phyloP scores from a whole-genome alignment of 1,284 basidiomycete genomes.

The Puccinia brachypodii region DNA sequence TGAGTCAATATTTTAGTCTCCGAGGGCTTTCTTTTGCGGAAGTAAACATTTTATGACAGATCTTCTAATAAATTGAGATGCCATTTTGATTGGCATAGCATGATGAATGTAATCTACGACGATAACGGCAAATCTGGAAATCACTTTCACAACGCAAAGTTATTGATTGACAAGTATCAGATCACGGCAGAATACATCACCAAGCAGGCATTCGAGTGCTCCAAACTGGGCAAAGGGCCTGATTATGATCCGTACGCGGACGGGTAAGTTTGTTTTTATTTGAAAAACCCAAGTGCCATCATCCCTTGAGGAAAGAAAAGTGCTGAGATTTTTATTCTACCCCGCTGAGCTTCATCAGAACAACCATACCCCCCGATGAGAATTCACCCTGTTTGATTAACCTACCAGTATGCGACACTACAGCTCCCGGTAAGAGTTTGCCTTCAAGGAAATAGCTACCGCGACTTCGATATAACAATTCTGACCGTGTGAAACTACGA shows the following conservation, averaged over 20 bases:
- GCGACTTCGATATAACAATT: not conserved
- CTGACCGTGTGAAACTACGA: not conserved
- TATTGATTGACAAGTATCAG: not conserved
- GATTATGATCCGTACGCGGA: constrained; percentile 11
- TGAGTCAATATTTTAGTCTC: not conserved
- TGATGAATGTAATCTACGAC: constrained; percentile 6
- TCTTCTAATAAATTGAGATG: not conserved
- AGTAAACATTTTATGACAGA: not conserved
- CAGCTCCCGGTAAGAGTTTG: not conserved
- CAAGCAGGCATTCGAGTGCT: not conserved
- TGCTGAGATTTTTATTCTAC: not conserved
- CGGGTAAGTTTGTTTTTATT: not conserved
- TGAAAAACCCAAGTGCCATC: not conserved
- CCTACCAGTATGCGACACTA: not conserved
- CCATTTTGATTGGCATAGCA: not conserved
- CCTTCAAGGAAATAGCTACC: not conserved
- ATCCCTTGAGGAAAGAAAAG: not conserved
- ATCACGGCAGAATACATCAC: not conserved
- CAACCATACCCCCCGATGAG: not conserved
- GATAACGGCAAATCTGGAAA: constrained; percentile 6
- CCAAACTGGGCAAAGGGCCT: not conserved
- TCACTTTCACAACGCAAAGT: not conserved
- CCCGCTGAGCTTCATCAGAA: not conserved
- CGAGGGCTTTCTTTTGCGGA: no score
- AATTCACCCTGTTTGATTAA: not conserved